Percentiles rank a stretch among this genome's conserved stretches.
These are phyloP conservation scores for Fusarium subglutinans DNA, from an alignment of 2,329 filamentous ascomycete species.

Conservation along the genomic window DNA sequence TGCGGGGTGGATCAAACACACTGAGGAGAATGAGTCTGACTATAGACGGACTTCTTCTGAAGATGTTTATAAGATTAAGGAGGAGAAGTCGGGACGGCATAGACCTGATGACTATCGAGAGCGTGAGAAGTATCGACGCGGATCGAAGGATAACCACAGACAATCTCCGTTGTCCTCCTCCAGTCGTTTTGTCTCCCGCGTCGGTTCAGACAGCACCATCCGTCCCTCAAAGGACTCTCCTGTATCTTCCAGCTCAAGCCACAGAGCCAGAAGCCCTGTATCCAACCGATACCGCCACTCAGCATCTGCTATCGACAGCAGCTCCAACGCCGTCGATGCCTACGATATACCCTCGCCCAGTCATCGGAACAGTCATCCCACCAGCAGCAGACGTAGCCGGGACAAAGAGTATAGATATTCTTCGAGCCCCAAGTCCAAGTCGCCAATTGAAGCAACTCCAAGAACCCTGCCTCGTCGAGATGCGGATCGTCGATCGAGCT, in stretches of 20 bases:
- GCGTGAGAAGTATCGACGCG: constrained; percentile 30
- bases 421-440: constrained; percentile 37
- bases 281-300: constrained; percentile 37
- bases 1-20: constrained; percentile 50
- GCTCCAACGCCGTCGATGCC: constrained; percentile 11
- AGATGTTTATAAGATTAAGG: constrained; percentile 26
- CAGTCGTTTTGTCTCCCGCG: constrained; percentile 20
- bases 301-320: constrained; percentile 16
- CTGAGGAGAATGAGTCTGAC: constrained; percentile 27
- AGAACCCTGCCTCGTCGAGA: constrained; percentile 21
- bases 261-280: constrained; percentile 33
- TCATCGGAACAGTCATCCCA: constrained; percentile 10
- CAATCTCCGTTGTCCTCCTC: constrained; percentile 17
- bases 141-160: constrained; percentile 30
- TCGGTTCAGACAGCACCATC: constrained; percentile 29
- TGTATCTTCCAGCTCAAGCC: constrained; percentile 5
- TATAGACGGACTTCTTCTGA: constrained; percentile 22
- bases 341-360: constrained; percentile 22
- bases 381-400: constrained; percentile 30
- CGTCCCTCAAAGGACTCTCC: constrained; percentile 28
- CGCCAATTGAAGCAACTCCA: constrained; percentile 26
- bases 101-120: constrained; percentile 32
- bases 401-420: constrained; percentile 44
- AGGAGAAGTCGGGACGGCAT: constrained; percentile 25
- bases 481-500: constrained; percentile 24